Base-by-base conservation (phyloP, 2,329 filamentous ascomycete species). In the Calonectria naviculata region DNA sequence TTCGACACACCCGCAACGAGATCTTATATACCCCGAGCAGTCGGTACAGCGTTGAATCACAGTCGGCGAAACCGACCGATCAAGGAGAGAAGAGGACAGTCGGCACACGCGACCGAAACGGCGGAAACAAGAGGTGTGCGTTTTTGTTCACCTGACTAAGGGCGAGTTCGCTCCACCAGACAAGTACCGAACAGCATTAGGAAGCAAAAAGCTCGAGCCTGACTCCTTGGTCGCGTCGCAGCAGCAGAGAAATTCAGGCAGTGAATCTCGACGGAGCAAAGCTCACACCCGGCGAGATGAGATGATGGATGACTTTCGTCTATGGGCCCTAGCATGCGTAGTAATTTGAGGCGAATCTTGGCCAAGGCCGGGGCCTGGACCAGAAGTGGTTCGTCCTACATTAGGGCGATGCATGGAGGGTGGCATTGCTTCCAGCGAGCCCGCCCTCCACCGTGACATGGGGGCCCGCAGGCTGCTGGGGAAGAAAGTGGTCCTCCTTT, bases 401-500 rank as follows among this genome's bases (percentile, higher is more conserved):
- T 81, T 81, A 80, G 80, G 74, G 76, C 75, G 72, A 72, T 76
- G 74, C 74, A 78, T 71, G 73, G 80, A 79, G 80, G 80, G 79
- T 81, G 76, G 68, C 75, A 78, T 79, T 79, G 79, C 74, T 73
- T 66, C 69, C 68, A 77, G 63, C 75, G 74, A 63, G 65, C 60
- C 67, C 56, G 52, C 66, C 75, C 76, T 71, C 75, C 75, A 78
- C 76, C 68, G 34, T 58, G 70, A 74, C 74, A 75, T 70, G 75
- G 75, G 62, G 69, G 66, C 65, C 72, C 68, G 73, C 64, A 65
- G 65, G 65, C 56, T 70, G 72, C 68, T 77, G 75, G 75, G 70
- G 70, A 75, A 73, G 69, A 60, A 73, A 68, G 68, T 65, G 72
- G 76, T 71, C 74, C 76, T 76, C 72, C 67, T 76, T 77, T 78